Percentiles rank a stretch among this genome's conserved stretches.
These are phyloP conservation scores for Mycena venus DNA, from an alignment of 768 basidiomycete species.

Conservation along the genomic window DNA sequence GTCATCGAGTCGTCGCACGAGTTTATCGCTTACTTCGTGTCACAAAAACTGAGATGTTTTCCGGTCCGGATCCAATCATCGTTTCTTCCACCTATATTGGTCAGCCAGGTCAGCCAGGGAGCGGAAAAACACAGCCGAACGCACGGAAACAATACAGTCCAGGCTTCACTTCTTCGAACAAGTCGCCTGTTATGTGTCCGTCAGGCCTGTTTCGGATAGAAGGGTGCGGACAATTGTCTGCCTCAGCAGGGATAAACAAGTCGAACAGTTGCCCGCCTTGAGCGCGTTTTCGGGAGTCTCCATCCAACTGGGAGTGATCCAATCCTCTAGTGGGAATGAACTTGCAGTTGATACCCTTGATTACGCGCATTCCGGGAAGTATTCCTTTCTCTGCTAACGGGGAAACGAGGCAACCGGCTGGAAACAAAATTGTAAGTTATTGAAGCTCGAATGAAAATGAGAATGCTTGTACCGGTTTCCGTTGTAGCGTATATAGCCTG, in stretches of 20 bases:
- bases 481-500: slow-evolving; percentile 23
- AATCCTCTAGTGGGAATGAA: slow-evolving; percentile 19
- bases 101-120: background rate
- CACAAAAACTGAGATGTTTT: slow-evolving; percentile 37
- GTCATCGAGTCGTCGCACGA: background rate
- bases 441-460: background rate
- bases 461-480: slow-evolving; percentile 8
- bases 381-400: background rate
- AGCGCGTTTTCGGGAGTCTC: background rate
- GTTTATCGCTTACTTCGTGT: slow-evolving; percentile 35
- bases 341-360: slow-evolving; percentile 8
- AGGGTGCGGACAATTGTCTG: slow-evolving; percentile 11
- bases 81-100: slow-evolving; percentile 29
- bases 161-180: background rate
- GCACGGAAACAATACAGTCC: background rate
- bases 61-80: slow-evolving; percentile 45
- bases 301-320: slow-evolving; percentile 17
- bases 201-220: background rate
- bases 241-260: background rate
- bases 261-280: background rate
- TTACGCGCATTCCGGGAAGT: slow-evolving; percentile 21
- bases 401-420: background rate
- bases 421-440: background rate
- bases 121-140: background rate
- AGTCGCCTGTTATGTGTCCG: background rate